phyloP scores from a whole-genome alignment of 495 filamentous ascomycete genomes.

The Penicillium canescens region DNA sequence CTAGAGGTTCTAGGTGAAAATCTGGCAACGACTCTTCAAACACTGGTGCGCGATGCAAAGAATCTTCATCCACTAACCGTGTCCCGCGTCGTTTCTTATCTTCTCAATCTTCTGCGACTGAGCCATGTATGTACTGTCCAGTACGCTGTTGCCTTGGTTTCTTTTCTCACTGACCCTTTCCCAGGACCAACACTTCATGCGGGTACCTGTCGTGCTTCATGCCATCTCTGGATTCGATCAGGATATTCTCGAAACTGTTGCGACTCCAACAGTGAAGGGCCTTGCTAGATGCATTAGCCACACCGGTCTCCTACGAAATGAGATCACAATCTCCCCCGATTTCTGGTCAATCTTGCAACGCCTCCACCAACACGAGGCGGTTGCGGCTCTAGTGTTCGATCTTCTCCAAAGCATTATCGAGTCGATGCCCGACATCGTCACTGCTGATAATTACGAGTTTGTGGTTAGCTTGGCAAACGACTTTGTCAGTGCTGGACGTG shows the following conservation, averaged over 20 bases:
- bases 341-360: slow-evolving; percentile 92
- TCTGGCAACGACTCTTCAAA: slow-evolving; percentile 77
- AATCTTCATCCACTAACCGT: slow-evolving; percentile 78
- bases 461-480: slow-evolving; percentile 81
- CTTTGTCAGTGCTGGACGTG: slow-evolving; percentile 81
- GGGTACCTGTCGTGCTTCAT: slow-evolving; percentile 90
- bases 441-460: slow-evolving; percentile 92
- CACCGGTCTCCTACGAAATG: slow-evolving; percentile 74
- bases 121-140: slow-evolving; percentile 70
- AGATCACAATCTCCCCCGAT: slow-evolving; percentile 93
- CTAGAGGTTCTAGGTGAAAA: slow-evolving; percentile 71
- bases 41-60: slow-evolving; percentile 73
- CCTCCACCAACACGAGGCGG: slow-evolving; percentile 64
- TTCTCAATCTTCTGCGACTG: slow-evolving; percentile 77
- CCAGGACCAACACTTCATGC: slow-evolving; percentile 87
- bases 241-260: slow-evolving; percentile 72
- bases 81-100: slow-evolving; percentile 81
- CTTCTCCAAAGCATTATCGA: slow-evolving; percentile 73
- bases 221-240: slow-evolving; percentile 84
- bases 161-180: slow-evolving; percentile 26
- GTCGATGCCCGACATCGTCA: slow-evolving; percentile 70
- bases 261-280: slow-evolving; percentile 73
- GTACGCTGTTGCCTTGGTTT: background rate
- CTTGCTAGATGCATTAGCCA: slow-evolving; percentile 76
- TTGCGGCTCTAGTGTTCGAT: slow-evolving; percentile 76